Base-by-base conservation (phyloP, 495 filamentous ascomycete species). In the Neurospora tetrasperma region DNA sequence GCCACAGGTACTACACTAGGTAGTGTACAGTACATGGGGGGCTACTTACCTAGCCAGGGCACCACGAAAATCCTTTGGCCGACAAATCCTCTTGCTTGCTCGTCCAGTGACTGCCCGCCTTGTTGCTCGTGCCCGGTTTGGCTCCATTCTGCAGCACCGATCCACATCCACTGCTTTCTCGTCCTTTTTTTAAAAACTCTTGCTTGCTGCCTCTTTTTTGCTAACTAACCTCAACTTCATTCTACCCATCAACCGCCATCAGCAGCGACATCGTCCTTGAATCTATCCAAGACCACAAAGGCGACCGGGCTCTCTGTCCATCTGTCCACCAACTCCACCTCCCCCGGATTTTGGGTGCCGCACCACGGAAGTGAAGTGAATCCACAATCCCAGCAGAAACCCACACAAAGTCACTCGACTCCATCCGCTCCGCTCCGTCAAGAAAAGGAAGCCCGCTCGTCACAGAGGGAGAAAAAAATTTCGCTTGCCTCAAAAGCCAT, bases 391-490 rank as follows among this genome's bases (percentile, higher is more conserved):
- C 54, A 35, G 54, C 54, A 62, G 54, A 62, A 66, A 66, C 54
- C 54, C 54, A 66, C 54, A 31, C 23, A 35, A 66, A 66, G 54
- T 35, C 27, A 66, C 54, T 66, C 54, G 54, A 66, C 54, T 66
- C 54, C 54, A 66, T 66, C 27, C 27, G 54, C 54, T 66, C 54
- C 54, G 54, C 54, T 62, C 54, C 54, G 54, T 62, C 27, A 27
- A 62, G 54, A 62, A 62, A 62, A 62, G 54, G 54, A 66, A 66
- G 54, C 54, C 54, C 54, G 54, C 54, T 66, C 54, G 54, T 66
- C 54, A 35, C 54, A 66, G 54, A 62, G 54, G 54, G 54, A 66
- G 54, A 66, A 66, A 66, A 66, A 35, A 4, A 18, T 66, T 66
- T 66, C 54, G 54, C 54, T 38, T 66, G 54, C 54, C 27, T 66